Evolutionary conservation across 192 early-diverging fungal species (phyloP).

Genomic region (Thoreauomyces humboldtii): DNA sequence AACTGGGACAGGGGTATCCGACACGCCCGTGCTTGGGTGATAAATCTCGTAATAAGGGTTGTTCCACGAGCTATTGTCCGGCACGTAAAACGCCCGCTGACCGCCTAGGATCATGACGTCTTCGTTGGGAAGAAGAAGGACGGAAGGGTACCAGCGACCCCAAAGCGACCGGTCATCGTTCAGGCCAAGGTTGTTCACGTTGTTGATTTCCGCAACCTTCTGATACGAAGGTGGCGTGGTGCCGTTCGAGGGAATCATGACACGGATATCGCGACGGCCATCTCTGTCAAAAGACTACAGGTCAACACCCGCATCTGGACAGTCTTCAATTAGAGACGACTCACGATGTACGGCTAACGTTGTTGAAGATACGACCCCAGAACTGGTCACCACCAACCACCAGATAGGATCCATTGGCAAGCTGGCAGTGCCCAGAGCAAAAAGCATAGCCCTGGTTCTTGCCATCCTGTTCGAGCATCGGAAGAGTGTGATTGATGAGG

Average conservation of each 20-base stretch:
- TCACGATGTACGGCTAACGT: neutral
- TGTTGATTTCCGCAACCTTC: conserved; percentile 13
- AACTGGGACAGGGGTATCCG: neutral
- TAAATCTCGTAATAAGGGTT: conserved; percentile 26
- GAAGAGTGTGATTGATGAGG: conserved; percentile 13
- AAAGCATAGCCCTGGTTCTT: conserved; percentile 28
- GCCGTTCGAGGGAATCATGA: neutral
- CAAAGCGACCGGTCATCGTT: no score
- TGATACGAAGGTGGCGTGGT: neutral
- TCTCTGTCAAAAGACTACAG: no score
- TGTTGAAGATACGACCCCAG: conserved; percentile 2
- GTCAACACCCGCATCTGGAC: no score
- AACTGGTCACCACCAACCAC: conserved; percentile 19
- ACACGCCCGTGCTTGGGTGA: conserved; percentile 12
- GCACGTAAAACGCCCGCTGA: conserved; percentile 18
- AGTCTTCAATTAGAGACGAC: no score
- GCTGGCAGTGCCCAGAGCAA: conserved; percentile 15
- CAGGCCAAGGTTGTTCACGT: conserved; percentile 12
- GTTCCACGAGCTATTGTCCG: conserved; percentile 10
- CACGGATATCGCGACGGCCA: conserved; percentile 25
- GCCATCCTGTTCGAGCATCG: neutral
- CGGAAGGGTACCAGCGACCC: conserved; percentile 30
- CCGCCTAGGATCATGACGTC: conserved; percentile 21
- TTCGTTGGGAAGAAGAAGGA: conserved; percentile 15
- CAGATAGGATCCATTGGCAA: conserved; percentile 11